Conservation (phyloP, 2,329 filamentous ascomycete genomes). For the Rhynchosporium secalis region DNA sequence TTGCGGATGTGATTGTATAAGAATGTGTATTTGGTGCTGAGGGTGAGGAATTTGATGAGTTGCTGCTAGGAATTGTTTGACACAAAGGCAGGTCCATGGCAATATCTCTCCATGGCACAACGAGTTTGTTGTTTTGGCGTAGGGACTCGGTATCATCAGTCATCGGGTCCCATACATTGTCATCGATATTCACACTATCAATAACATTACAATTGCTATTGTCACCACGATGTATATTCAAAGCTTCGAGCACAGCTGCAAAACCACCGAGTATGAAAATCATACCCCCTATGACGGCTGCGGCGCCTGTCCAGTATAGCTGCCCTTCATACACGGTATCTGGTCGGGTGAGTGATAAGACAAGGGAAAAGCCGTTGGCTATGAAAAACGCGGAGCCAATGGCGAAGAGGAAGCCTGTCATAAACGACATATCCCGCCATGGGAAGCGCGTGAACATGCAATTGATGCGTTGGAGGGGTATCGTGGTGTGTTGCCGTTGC, state of each 20-base stretch:
- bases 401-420: slow-evolving; percentile 27
- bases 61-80: slow-evolving; percentile 9
- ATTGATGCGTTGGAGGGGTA: slow-evolving; percentile 17
- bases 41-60: slow-evolving; percentile 7
- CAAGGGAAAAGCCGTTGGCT: slow-evolving; percentile 31
- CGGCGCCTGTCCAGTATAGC: slow-evolving; percentile 26
- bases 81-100: background rate
- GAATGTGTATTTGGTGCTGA: background rate
- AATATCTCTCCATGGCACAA: slow-evolving; percentile 5
- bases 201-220: slow-evolving; percentile 16
- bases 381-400: slow-evolving; percentile 30
- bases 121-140: slow-evolving; percentile 2
- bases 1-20: background rate
- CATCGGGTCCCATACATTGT: background rate
- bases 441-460: slow-evolving; percentile 29
- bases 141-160: background rate
- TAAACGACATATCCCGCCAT: slow-evolving; percentile 27
- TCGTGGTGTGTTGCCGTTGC: slow-evolving; percentile 4
- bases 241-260: slow-evolving; percentile 26
- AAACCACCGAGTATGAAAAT: slow-evolving; percentile 29
- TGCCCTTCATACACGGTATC: slow-evolving; percentile 20
- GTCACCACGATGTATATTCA: slow-evolving; percentile 27
- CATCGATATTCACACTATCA: slow-evolving; percentile 11
- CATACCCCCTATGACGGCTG: slow-evolving; percentile 24
- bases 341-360: slow-evolving; percentile 26